Percentiles rank a stretch among this genome's conserved stretches.
These are phyloP conservation scores for Dendrothele bispora DNA, from an alignment of 768 basidiomycete genomes.

Conservation along the genomic window DNA sequence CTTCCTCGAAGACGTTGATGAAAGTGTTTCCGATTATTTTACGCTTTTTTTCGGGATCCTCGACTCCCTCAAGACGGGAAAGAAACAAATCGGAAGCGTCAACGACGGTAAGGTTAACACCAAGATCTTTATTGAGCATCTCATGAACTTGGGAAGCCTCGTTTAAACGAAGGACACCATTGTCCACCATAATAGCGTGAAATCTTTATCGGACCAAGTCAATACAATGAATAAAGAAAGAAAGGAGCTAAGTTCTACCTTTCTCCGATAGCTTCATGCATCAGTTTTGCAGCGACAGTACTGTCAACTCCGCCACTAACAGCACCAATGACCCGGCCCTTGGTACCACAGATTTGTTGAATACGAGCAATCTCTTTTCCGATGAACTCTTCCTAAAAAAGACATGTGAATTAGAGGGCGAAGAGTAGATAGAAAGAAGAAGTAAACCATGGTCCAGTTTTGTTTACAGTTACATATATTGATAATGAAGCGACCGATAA, in stretches of 20 bases:
- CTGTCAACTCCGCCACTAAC: conserved; percentile 98
- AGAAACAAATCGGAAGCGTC: conserved; percentile 96
- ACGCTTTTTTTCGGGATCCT: conserved; percentile 96
- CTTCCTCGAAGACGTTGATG: conserved; percentile 95
- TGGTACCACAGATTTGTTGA: conserved; percentile 89
- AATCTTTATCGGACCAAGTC: conserved; percentile 53
- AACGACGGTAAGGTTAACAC: conserved; percentile 93
- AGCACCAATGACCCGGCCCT: conserved; percentile 95
- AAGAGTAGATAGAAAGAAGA: conserved; percentile 7
- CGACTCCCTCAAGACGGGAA: conserved; percentile 81
- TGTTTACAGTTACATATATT: conserved; percentile 79
- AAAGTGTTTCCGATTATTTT: conserved; percentile 99
- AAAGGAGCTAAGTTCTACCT: conserved; percentile 47
- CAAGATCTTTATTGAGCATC: conserved; percentile 91
- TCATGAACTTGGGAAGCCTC: conserved; percentile 89
- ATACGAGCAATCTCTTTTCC: conserved; percentile 95
- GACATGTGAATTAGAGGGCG: conserved; percentile 8
- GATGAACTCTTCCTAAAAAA: conserved; percentile 87
- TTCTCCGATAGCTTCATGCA: conserved; percentile 99
- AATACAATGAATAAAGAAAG: conserved; percentile 1
- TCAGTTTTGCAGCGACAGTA: conserved; percentile 96
- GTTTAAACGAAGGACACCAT: conserved; percentile 91
- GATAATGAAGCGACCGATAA: conserved; percentile 83
- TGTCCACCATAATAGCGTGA: conserved; percentile 99
- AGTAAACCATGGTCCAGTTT: conserved; percentile 92